Base-by-base conservation (phyloP, 257 asterid genomes). In the Przewalskia tangutica region DNA sequence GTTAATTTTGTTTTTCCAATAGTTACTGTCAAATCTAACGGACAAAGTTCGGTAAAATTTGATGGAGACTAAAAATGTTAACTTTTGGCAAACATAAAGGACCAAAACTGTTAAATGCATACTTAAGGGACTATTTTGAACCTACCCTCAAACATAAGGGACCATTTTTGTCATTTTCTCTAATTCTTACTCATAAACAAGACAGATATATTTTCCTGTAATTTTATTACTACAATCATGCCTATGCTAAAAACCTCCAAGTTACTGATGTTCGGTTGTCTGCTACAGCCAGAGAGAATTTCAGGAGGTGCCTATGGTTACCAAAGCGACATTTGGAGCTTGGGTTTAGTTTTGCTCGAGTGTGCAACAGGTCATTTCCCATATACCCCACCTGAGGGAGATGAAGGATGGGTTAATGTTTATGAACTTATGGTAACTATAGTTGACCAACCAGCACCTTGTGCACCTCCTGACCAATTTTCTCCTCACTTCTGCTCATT, bases 261-360 rank as follows among this genome's bases (percentile, higher is more conserved):
- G 44, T 75, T n/a, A 0, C 23, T 70, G 64, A 62, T 51, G 38
- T 54, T 50, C 42, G 78, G 44, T 58, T 75, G 83, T 46, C 32
- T 83, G 51, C 82, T 82, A 53, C 77, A 96, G 99, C 99, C 99
- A 16, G 99, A 96, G 93, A 93, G 99, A 85, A 96, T 96, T 80
- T 65, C 71, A 27, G 99, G 98, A 84, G 85, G 88, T 79, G 89
- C 75, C 89, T 88, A 96, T 81, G 95, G 96, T 54, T 96, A 93
- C 87, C 86, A 89, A 85, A 93, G 98, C 77, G 99, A 96, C 88
- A 91, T 96, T 75, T 94, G 99, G 98, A 94, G 98, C 88, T 91
- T 96, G 59, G 99, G 99, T 78, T 87, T 96, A 85, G 98, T 96
- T 85, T 84, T 96, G 76, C 97, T 96, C 0, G 98, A 96, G 90